Base-by-base conservation (phyloP, 805 yeast genomes). In the Maudiozyma barnettii region DNA sequence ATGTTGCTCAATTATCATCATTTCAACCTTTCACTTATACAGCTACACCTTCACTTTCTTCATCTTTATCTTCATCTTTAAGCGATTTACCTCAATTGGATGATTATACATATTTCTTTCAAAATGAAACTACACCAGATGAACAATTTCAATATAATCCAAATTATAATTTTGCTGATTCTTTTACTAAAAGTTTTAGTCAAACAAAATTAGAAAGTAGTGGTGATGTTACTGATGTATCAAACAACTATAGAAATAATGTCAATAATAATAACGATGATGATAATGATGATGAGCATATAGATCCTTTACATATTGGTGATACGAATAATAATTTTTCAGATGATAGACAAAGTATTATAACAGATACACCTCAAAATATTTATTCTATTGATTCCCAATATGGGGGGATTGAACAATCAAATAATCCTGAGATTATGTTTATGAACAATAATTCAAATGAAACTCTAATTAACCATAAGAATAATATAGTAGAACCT, bases 51-150 rank as follows among this genome's bases (percentile, higher is more conserved):
- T 49, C 45, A 35, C 48, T 39, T 30, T 50, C 50, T 5, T 50
- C 53, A 6, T 47, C 47, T 18, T 36, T 45, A 8, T 45, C 47
- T 16, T 54, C 57, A 1, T 54, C 57, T 2, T 46, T 54, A 14
- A 49, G 55, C 39, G 59, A 52, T 36, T 46, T 50, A 35, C 50
- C 57, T 22, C 59, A 57, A n/a, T 39, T 51, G 13, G 53, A 54
- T 37, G 56, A 54, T 26, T 51, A 53, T 36, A 47, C 48, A 41
- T 46, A 48, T 31, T 43, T 49, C 14, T 33, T 53, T 31, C 49
- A 38, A 12, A 48, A 45, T 35, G 49, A 31, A 6, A 51, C 35
- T 39, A 26, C 23, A n/a, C 31, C 9, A 14, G 31, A 39, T 22
- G 48, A 39, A 19, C 40, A 22, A 19, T 42, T 48, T 14, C 29